A percentile compares a stretch with the other conserved stretches of the same genome.
phyloP scores from a whole-genome alignment of 257 asterid species.

The Oldenlandia corymbosa region DNA sequence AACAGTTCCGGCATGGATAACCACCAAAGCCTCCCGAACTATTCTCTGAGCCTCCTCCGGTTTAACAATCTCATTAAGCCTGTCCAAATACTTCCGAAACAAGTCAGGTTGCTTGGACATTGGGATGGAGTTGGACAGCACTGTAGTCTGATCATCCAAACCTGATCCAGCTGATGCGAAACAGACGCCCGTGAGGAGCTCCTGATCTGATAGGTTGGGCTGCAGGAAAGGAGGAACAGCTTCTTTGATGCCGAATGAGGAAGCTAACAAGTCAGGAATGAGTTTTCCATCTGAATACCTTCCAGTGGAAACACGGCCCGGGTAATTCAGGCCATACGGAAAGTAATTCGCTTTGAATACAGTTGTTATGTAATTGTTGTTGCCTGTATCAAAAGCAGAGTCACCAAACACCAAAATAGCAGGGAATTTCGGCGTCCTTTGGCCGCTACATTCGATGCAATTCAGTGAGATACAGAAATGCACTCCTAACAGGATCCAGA shows the following conservation, averaged over 20 bases:
- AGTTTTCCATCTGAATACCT: constrained; percentile 70
- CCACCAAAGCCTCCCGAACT: constrained; percentile 36
- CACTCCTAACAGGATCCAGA: constrained; percentile 1
- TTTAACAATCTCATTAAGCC: constrained; percentile 38
- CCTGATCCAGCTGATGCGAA: constrained; percentile 90
- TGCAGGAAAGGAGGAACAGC: constrained; percentile 56
- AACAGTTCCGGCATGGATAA: constrained; percentile 64
- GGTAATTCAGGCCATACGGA: constrained; percentile 55
- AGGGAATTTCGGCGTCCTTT: neutral
- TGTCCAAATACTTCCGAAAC: constrained; percentile 33
- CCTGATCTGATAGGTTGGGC: constrained; percentile 44
- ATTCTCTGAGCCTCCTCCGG: constrained; percentile 30
- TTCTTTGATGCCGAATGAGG: constrained; percentile 53
- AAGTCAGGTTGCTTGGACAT: constrained; percentile 40
- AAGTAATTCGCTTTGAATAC: constrained; percentile 39
- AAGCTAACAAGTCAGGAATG: constrained; percentile 58
- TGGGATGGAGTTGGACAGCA: constrained; percentile 40
- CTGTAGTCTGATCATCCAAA: constrained; percentile 55
- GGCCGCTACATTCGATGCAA: neutral
- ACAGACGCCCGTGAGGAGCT: constrained; percentile 55
- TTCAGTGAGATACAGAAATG: neutral
- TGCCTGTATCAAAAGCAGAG: constrained; percentile 68
- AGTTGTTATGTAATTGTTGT: constrained; percentile 58
- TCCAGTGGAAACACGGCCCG: constrained; percentile 54
- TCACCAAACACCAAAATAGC: constrained; percentile 47